Percentiles rank a stretch among this genome's conserved stretches.
Conservation (phyloP, 73 alveolate genomes). For the Uronychia setigera region DNA sequence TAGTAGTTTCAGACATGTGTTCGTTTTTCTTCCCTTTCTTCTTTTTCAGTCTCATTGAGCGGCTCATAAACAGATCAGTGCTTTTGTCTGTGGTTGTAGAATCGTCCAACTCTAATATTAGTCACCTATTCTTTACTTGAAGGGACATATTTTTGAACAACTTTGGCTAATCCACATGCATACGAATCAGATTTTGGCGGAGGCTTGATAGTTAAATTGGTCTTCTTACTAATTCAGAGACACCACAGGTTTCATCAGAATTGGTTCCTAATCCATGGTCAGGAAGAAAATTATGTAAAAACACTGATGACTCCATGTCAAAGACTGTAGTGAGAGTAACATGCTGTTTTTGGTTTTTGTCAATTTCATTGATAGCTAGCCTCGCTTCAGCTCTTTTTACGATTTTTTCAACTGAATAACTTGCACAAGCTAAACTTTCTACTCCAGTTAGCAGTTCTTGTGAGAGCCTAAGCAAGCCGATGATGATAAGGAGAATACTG, state of each 20-base stretch:
- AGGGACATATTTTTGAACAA: background rate
- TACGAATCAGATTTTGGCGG: background rate
- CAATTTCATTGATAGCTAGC: background rate
- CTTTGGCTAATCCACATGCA: background rate
- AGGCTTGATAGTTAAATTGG: background rate
- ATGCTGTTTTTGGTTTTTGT: background rate
- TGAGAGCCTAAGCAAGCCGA: background rate
- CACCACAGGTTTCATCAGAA: background rate
- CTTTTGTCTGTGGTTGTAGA: background rate
- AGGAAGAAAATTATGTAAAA: background rate
- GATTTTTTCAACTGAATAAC: background rate
- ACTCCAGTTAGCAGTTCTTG: background rate
- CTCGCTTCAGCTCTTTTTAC: background rate
- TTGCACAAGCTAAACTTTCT: background rate
- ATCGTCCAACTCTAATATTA: background rate
- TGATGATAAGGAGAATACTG: background rate
- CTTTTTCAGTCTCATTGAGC: background rate
- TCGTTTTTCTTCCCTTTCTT: background rate
- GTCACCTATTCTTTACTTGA: background rate
- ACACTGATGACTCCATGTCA: background rate
- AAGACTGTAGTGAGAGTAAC: background rate
- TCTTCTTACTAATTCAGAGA: background rate
- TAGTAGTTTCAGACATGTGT: background rate
- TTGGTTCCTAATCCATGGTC: background rate
- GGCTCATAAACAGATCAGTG: background rate